Conservation (phyloP, 2,329 filamentous ascomycete species). For the Penicillium janthinellum region DNA sequence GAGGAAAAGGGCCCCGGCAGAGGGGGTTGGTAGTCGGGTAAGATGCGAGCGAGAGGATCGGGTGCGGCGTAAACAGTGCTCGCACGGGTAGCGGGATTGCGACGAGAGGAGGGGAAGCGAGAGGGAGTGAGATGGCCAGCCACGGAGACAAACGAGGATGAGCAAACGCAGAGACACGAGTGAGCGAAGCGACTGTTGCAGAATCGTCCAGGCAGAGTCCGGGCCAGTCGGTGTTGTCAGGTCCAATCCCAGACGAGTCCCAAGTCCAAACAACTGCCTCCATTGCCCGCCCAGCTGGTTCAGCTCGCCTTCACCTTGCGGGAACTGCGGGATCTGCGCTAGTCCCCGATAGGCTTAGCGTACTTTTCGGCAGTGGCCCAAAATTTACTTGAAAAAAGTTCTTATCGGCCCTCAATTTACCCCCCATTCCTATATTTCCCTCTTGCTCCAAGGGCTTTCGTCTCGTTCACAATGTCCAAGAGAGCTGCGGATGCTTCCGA, state of each 20-base stretch:
- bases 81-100: background rate
- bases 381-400: conserved; percentile 36
- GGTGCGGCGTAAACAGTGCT: conserved; percentile 10
- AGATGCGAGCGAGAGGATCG: background rate
- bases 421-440: conserved; percentile 21
- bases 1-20: background rate
- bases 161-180: conserved; percentile 11
- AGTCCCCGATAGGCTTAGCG: conserved; percentile 38
- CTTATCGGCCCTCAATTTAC: conserved; percentile 23
- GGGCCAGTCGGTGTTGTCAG: background rate
- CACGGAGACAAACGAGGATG: conserved; percentile 4
- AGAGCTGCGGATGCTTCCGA: conserved; percentile 57
- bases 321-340: conserved; percentile 32
- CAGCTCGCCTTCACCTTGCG: conserved; percentile 19
- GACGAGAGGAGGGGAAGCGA: background rate
- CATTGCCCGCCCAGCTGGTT: conserved; percentile 4
- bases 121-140: background rate
- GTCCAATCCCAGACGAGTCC: background rate
- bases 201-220: background rate
- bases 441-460: conserved; percentile 5
- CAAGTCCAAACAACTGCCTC: background rate
- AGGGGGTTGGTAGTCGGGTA: background rate
- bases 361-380: conserved; percentile 16
- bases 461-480: conserved; percentile 57
- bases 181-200: background rate